Conservation (phyloP, 805 yeast genomes). For the Nakazawaea anatomiae region DNA sequence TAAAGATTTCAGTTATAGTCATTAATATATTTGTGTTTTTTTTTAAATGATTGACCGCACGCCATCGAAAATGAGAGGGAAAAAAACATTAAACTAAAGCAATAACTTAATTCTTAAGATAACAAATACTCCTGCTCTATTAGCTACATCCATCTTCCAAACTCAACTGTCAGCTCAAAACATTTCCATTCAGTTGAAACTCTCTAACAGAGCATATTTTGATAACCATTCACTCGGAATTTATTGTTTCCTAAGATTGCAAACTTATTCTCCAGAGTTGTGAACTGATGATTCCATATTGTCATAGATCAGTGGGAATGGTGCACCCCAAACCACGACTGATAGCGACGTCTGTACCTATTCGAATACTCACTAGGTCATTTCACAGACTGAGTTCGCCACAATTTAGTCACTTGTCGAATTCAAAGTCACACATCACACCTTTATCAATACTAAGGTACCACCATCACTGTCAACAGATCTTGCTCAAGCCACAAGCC, state of each 20-base stretch:
- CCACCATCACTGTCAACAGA: not conserved
- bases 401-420: not conserved
- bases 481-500: not conserved
- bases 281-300: no score
- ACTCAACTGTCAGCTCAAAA: no score
- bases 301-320: no score
- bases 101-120: not conserved
- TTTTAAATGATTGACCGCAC: not conserved
- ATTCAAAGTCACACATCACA: not conserved
- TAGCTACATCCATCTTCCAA: no score
- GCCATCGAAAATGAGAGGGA: not conserved
- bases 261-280: no score
- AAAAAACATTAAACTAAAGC: not conserved
- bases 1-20: not conserved
- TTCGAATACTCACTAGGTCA: not conserved
- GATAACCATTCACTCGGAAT: no score
- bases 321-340: no score
- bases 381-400: not conserved
- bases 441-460: constrained; percentile 5
- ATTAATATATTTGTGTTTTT: not conserved
- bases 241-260: no score
- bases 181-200: no score
- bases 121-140: not conserved
- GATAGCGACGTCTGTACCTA: not conserved
- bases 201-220: no score